Percentiles rank a stretch among this genome's conserved stretches.
These are phyloP conservation scores for Aspergillus olivimuriae DNA, from an alignment of 495 filamentous ascomycete species.

Conservation along the genomic window DNA sequence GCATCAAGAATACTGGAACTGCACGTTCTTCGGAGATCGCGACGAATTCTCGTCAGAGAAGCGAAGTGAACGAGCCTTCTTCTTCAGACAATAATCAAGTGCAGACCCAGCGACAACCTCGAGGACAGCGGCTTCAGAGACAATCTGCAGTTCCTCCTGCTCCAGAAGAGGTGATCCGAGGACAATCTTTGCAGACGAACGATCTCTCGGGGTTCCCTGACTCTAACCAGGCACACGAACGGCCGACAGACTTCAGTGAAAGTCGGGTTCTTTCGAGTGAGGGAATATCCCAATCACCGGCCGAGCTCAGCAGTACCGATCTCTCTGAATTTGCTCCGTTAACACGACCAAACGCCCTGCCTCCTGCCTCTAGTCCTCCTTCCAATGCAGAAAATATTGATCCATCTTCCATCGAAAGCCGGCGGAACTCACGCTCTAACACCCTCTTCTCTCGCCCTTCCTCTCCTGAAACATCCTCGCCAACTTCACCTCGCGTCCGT, in stretches of 20 bases:
- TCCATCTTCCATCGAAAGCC: constrained; percentile 9
- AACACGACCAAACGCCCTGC: constrained; percentile 18
- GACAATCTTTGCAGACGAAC: neutral
- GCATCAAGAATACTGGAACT: constrained; percentile 13
- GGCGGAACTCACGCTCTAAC: constrained; percentile 33
- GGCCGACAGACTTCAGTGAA: constrained; percentile 14
- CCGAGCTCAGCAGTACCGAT: constrained; percentile 29
- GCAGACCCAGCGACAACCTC: constrained; percentile 25
- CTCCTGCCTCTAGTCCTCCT: constrained; percentile 10
- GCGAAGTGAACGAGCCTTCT: constrained; percentile 22
- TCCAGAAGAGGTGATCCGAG: constrained; percentile 2
- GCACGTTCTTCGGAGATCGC: constrained; percentile 11
- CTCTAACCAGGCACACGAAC: constrained; percentile 5
- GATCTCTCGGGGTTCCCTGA: constrained; percentile 7
- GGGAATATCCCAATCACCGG: constrained; percentile 33
- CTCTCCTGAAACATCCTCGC: constrained; percentile 38
- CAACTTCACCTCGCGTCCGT: constrained; percentile 39
- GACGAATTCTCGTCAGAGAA: constrained; percentile 10
- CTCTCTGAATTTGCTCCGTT: constrained; percentile 26
- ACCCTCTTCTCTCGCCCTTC: constrained; percentile 38
- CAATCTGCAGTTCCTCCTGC: constrained; percentile 4
- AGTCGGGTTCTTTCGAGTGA: constrained; percentile 29
- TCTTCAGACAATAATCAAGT: constrained; percentile 25
- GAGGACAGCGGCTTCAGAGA: constrained; percentile 3
- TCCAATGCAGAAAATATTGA: constrained; percentile 12